phyloP scores from a whole-genome alignment of 495 filamentous ascomycete genomes.

The Amniculicola lignicola region DNA sequence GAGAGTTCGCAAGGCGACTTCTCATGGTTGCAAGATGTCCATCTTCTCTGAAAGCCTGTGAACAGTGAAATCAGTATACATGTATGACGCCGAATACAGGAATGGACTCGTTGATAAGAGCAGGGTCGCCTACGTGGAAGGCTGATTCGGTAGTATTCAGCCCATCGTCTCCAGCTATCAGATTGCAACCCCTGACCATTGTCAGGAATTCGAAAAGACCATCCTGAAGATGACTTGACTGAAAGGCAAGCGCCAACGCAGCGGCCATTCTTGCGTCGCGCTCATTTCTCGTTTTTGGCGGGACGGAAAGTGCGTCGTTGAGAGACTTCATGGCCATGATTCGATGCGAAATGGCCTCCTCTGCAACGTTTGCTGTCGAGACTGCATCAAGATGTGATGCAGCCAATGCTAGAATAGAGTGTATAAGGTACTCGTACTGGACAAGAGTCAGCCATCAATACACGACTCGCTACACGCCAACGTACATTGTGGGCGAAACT shows the following conservation, averaged over 20 bases:
- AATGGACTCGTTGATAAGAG: slow-evolving; percentile 18
- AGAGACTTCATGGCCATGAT: slow-evolving; percentile 30
- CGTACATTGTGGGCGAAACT: slow-evolving; percentile 54
- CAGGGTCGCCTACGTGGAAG: slow-evolving; percentile 42
- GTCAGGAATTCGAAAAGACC: slow-evolving; percentile 61
- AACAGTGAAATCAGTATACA: neutral
- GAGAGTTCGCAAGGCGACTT: slow-evolving; percentile 14
- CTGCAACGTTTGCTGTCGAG: slow-evolving; percentile 23
- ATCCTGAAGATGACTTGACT: slow-evolving; percentile 57
- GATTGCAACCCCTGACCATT: slow-evolving; percentile 57
- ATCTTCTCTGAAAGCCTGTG: slow-evolving; percentile 29
- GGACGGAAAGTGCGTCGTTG: slow-evolving; percentile 34
- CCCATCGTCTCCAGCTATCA: slow-evolving; percentile 53
- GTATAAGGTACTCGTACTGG: slow-evolving; percentile 38
- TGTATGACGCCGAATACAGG: slow-evolving; percentile 23
- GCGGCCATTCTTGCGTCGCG: slow-evolving; percentile 49
- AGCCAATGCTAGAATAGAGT: slow-evolving; percentile 34
- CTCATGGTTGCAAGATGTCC: slow-evolving; percentile 31
- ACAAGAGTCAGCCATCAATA: neutral
- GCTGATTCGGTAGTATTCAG: slow-evolving; percentile 45
- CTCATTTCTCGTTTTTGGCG: slow-evolving; percentile 25
- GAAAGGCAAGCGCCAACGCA: slow-evolving; percentile 59
- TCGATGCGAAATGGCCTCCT: slow-evolving; percentile 34
- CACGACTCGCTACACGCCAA: neutral
- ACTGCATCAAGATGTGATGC: slow-evolving; percentile 35